Evolutionary conservation across 2,329 filamentous ascomycete genomes (phyloP), one percentile per base, ranked within the genome.

Genomic region (Metarhizium guizhouense): DNA sequence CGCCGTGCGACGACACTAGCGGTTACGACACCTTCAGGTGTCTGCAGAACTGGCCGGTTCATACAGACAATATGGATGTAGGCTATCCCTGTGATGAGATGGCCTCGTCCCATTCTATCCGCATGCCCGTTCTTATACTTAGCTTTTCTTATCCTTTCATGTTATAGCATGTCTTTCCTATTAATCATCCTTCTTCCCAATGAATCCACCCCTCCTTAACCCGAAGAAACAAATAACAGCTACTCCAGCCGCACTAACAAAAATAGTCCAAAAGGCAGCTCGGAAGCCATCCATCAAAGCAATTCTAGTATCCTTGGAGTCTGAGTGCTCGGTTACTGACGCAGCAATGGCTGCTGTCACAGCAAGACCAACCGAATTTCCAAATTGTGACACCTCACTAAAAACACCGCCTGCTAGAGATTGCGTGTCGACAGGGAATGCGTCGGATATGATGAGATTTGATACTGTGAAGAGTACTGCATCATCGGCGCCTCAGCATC

Each of bases 381-480:
- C 79, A 80, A 1, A 79, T 55, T 84, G 80, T 0, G 74, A 73
- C 1, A 81, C 72, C 2, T 79, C 81, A 53, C 81, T 83, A 66
- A 85, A 85, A 0, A 85, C 79, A 0, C 77, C 81, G 0, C 82
- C 82, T 0, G 80, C 82, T 0, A 85, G 70, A 0, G 77, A 80
- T 56, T 85, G 82, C 2, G 74, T 76, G 18, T 79, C 70, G 0
- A 73, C 67, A 0, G 80, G 78, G 57, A 83, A 83, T 1, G 73
- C 76, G 30, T 80, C 75, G 0, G 76, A 76, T 3, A 84, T 77
- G 3, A 83, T 71, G 1, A 84, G 70, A 47, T 77, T 73, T 25
- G 25, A 25, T 25, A 25, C 25, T 25, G 25, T 25, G 25, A 25
- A 25, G 25, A 25, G 25, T 25, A 25, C 25, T 25, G 25, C 25